Evolutionary conservation across 345 rosid genomes (phyloP).

Genomic region (Eucalyptus regnans): DNA sequence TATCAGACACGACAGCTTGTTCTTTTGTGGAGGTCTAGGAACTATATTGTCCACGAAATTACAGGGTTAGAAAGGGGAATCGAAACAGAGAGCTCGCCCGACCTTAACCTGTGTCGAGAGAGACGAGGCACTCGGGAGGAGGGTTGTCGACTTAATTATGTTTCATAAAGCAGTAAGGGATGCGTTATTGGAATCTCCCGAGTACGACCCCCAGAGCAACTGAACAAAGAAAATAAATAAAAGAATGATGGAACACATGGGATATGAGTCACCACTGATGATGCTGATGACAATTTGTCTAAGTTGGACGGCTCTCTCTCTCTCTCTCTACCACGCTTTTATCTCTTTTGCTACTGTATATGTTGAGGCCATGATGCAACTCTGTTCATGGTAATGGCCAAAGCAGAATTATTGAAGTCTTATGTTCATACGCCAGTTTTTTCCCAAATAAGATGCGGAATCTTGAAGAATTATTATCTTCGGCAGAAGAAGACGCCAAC

Average conservation of each 20-base stretch:
- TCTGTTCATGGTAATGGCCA: background rate
- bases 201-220: background rate
- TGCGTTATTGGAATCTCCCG: background rate
- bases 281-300: background rate
- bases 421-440: background rate
- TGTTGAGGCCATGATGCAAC: background rate
- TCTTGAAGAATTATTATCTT: background rate
- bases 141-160: background rate
- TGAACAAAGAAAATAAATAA: background rate
- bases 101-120: background rate
- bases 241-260: background rate
- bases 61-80: background rate
- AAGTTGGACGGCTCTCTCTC: constrained; percentile 13
- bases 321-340: background rate
- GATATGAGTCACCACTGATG: background rate
- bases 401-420: background rate
- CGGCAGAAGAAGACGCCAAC: background rate
- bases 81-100: background rate
- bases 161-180: background rate
- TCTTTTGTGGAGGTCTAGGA: background rate
- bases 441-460: background rate
- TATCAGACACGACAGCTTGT: background rate
- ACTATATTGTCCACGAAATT: background rate
- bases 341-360: background rate
- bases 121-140: background rate